Evolutionary conservation across 805 yeast genomes (phyloP).

Genomic region (Ogataea pini): DNA sequence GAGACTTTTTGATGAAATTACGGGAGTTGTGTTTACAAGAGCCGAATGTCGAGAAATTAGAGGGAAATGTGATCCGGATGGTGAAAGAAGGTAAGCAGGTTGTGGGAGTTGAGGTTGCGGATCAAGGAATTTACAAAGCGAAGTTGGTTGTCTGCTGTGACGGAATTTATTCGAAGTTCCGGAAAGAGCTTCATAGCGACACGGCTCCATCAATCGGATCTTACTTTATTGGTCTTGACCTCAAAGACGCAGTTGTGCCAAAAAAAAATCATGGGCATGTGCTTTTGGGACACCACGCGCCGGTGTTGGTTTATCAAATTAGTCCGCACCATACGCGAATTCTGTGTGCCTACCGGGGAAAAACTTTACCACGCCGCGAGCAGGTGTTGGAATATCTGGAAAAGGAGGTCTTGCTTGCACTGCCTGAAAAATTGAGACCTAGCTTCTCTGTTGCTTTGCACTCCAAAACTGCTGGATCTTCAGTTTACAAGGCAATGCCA

Average conservation of each 20-base stretch:
- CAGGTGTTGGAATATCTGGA: conserved; percentile 59
- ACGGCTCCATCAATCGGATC: conserved; percentile 72
- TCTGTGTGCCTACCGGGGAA: conserved; percentile 79
- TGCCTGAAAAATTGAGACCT: conserved; percentile 68
- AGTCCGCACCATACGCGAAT: conserved; percentile 82
- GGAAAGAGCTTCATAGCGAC: conserved; percentile 66
- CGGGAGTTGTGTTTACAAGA: conserved; percentile 69
- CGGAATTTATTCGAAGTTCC: conserved; percentile 91
- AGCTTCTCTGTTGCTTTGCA: conserved; percentile 66
- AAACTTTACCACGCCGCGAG: conserved; percentile 66
- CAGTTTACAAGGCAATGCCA: conserved; percentile 82
- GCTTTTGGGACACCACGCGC: conserved; percentile 81
- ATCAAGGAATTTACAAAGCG: conserved; percentile 51
- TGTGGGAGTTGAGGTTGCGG: conserved; percentile 70
- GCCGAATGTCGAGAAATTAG: conserved; percentile 72
- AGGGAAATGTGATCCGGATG: conserved; percentile 78
- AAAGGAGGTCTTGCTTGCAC: conserved; percentile 58
- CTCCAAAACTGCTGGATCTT: conserved; percentile 35
- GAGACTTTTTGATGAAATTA: conserved; percentile 77
- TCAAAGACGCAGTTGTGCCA: conserved; percentile 76
- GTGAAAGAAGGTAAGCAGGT: conserved; percentile 57
- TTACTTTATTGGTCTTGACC: conserved; percentile 81
- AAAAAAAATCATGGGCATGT: conserved; percentile 84
- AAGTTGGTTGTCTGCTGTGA: conserved; percentile 80
- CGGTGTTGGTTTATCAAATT: conserved; percentile 86